Evolutionary conservation across 805 yeast genomes (phyloP), one percentile per base, ranked within the genome.

Genomic region (Lachancea waltii): DNA sequence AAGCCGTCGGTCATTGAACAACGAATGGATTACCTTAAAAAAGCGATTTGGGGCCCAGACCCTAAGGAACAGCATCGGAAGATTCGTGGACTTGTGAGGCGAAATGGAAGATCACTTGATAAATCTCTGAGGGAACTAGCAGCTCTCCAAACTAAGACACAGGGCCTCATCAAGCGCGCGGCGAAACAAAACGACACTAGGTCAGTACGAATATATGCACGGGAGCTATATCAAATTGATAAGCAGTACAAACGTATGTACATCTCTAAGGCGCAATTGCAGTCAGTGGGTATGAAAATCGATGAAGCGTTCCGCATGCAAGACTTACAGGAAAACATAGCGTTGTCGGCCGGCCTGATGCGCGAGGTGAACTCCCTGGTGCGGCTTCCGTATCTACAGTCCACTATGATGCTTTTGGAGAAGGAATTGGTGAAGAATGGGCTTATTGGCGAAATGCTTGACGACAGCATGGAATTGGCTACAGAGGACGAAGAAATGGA

Each of bases 1-100:
- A n/a, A n/a, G n/a, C n/a, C n/a, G n/a, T n/a, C n/a, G n/a, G n/a
- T n/a, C n/a, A n/a, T n/a, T n/a, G n/a, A n/a, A n/a, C n/a, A n/a
- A n/a, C n/a, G n/a, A 3, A 90, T 90, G 97, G 86, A 90, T 56
- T 81, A 70, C 58, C 60, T 90, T 23, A 89, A 85, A 64, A 79
- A 81, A 56, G 84, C 89, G 3, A 80, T 90, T 26, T 90, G 94
- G 82, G 98, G 98, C 0, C 97, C 97, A 0, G 96, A 89, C 56
- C 96, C 97, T 29, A 81, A 81, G 53, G 97, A 85, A 53, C 95
- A 82, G 53, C 77, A 69, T 43, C 60, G 92, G 40, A 81, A 77
- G 48, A 84, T 95, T 49, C 89, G 84, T 53, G 68, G 76, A 26
- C 70, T 86, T 15, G 72, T 90, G 29, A 79, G 97, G 41, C 83